phyloP scores from a whole-genome alignment of 495 filamentous ascomycete genomes.

The Hyaloscypha hepaticicola region DNA sequence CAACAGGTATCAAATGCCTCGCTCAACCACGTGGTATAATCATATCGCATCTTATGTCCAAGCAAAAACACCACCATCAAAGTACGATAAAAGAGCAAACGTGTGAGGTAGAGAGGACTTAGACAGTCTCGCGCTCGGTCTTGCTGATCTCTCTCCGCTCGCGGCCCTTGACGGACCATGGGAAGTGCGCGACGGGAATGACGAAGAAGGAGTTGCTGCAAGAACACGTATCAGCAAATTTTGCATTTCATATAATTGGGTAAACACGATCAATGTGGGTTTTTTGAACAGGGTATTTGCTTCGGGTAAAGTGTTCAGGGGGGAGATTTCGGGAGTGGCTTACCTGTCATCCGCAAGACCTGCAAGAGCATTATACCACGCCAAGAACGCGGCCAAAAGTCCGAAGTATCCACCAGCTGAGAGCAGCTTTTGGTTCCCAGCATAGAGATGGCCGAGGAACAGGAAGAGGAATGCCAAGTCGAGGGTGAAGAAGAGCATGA shows the following conservation, averaged over 20 bases:
- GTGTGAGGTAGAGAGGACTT: background rate
- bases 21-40: no score
- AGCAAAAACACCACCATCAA: background rate
- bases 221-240: background rate
- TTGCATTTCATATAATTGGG: background rate
- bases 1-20: no score
- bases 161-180: conserved; percentile 88
- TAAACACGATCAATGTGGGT: background rate
- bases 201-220: conserved; percentile 87
- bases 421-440: conserved; percentile 51
- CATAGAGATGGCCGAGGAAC: conserved; percentile 66
- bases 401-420: conserved; percentile 89
- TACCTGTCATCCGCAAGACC: conserved; percentile 91
- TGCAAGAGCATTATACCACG: conserved; percentile 96
- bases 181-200: conserved; percentile 93
- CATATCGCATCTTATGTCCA: no score
- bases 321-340: conserved; percentile 25
- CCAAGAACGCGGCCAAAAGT: conserved; percentile 77
- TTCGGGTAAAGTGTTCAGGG: background rate
- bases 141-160: conserved; percentile 35
- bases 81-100: background rate
- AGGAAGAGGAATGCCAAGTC: conserved; percentile 92
- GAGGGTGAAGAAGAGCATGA: conserved; percentile 89
- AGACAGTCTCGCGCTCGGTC: conserved; percentile 30
- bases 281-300: background rate